A percentile compares a stretch with the other conserved stretches of the same genome.
Conservation (phyloP, 495 filamentous ascomycete genomes). For the Penicillium subrubescens region DNA sequence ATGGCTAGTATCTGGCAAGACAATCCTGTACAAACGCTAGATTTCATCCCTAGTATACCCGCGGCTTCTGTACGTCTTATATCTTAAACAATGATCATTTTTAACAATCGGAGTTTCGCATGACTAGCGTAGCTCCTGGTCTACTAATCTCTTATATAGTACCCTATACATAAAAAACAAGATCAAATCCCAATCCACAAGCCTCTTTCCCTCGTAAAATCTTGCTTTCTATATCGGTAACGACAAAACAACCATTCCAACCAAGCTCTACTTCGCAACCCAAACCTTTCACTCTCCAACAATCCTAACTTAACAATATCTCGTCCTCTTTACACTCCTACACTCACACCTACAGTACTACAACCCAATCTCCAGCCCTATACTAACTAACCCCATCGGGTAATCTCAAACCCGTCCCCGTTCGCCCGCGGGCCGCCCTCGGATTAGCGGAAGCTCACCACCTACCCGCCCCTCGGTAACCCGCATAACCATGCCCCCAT, state of each 20-base stretch:
- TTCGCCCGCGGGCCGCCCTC: constrained; percentile 28
- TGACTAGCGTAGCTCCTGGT: not conserved
- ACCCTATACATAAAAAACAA: no score
- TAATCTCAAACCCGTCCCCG: constrained; percentile 12
- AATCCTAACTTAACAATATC: not conserved
- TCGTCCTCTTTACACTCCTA: no score
- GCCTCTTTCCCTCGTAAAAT: not conserved
- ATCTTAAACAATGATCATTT: not conserved
- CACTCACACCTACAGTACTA: not conserved
- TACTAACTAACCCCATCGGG: not conserved
- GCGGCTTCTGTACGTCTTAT: not conserved
- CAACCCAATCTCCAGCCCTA: not conserved
- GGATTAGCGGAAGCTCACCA: constrained; percentile 25
- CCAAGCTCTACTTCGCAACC: not conserved
- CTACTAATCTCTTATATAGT: no score
- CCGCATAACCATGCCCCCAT: constrained; percentile 10
- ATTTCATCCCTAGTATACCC: not conserved
- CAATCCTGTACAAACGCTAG: no score
- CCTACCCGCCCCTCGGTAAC: not conserved
- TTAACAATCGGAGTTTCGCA: not conserved
- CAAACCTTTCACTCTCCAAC: not conserved
- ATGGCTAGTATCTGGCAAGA: no score
- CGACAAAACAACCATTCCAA: not conserved
- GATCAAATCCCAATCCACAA: no score
- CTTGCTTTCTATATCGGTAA: not conserved